Evolutionary conservation across 176 grass and related monocot species (phyloP).

Genomic region (Cenchrus purpureus): DNA sequence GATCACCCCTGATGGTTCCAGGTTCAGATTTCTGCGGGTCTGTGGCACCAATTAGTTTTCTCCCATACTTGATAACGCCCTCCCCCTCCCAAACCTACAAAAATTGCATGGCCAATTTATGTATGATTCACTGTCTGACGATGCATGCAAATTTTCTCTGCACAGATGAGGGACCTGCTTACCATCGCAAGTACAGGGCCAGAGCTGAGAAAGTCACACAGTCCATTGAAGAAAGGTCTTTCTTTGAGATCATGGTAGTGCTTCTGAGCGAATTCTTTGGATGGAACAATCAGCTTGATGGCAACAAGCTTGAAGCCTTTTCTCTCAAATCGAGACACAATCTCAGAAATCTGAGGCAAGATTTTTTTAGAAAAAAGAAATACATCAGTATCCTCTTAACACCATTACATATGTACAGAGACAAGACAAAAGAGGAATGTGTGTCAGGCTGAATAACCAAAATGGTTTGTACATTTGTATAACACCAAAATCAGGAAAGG

Average conservation of each 20-base stretch:
- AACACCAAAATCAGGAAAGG: not conserved
- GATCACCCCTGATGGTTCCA: constrained; percentile 94
- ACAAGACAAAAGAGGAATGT: not conserved
- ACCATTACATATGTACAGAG: not conserved
- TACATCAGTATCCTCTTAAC: not conserved
- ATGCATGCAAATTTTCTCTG: not conserved
- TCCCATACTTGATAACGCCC: constrained; percentile 90
- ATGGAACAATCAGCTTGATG: constrained; percentile 86
- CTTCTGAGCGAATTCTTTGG: constrained; percentile 81
- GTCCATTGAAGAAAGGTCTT: constrained; percentile 82
- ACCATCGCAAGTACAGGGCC: constrained; percentile 93
- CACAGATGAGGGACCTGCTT: constrained; percentile 11
- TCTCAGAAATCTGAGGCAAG: constrained; percentile 73
- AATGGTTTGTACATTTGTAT: not conserved
- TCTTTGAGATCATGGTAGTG: constrained; percentile 93
- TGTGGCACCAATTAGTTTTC: constrained; percentile 91
- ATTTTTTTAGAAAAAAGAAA: not conserved
- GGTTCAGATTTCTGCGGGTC: constrained; percentile 96
- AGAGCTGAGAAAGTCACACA: constrained; percentile 93
- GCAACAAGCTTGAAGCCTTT: constrained; percentile 95
- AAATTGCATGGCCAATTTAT: not conserved
- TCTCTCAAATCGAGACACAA: constrained; percentile 79
- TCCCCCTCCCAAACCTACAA: constrained; percentile 97
- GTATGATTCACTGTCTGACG: not conserved
- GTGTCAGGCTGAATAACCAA: constrained; percentile 11